A percentile compares a stretch with the other conserved stretches of the same genome.
These are phyloP conservation scores for Odonthalia washingtoniensis DNA, from an alignment of 31 red algal genomes.

Conservation along the genomic window DNA sequence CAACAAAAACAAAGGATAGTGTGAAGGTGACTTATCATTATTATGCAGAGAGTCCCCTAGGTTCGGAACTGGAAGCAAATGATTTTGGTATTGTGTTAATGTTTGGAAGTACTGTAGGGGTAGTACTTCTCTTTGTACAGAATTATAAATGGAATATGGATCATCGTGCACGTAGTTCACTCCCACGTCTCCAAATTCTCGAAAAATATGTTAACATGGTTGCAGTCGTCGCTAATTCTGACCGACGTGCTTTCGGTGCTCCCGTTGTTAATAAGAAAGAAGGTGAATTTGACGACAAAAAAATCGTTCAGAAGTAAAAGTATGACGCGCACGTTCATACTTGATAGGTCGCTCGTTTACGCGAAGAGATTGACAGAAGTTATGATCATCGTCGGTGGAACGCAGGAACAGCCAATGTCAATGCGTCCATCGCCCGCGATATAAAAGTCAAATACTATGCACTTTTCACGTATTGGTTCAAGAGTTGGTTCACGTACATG, in stretches of 20 bases:
- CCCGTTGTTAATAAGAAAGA: too few species aligned
- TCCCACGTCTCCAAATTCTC: conserved; percentile 58
- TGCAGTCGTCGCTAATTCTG: conserved; percentile 24
- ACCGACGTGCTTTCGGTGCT: conserved; percentile 24
- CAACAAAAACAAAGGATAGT: too few species aligned
- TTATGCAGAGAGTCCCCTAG: conserved; percentile 20
- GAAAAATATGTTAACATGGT: conserved; percentile 56
- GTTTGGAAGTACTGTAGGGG: conserved; percentile 54
- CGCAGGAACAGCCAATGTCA: too few species aligned
- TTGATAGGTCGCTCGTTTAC: conserved; percentile 43
- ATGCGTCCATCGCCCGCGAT: too few species aligned
- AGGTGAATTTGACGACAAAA: too few species aligned
- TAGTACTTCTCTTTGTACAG: conserved; percentile 66
- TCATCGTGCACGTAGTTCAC: background rate
- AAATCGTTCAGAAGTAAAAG: conserved; percentile 35
- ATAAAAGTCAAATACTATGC: too few species aligned
- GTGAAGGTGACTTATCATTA: conserved; percentile 47
- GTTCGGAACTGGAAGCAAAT: conserved; percentile 2
- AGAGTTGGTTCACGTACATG: conserved; percentile 41
- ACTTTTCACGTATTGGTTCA: too few species aligned
- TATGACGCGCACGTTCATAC: conserved; percentile 50
- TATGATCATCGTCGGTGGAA: conserved; percentile 66
- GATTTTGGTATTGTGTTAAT: conserved; percentile 27
- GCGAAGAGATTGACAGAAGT: conserved; percentile 63
- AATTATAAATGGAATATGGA: conserved; percentile 65